Evolutionary conservation across 305 asterid species (phyloP), one percentile per base, ranked within the genome.

Genomic region (Fraxinus nigra): DNA sequence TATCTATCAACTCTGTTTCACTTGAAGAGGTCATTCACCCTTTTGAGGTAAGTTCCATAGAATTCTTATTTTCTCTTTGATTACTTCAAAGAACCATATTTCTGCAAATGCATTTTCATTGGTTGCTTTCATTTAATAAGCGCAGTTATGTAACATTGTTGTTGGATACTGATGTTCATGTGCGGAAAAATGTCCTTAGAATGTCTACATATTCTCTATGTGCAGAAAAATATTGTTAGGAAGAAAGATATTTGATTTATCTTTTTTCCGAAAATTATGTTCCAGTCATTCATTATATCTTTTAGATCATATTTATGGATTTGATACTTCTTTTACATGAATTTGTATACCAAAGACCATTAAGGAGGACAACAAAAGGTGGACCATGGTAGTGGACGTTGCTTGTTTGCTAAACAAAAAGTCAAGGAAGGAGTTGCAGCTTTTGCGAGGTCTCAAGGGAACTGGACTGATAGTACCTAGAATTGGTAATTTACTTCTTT

Each of bases 341-440:
- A 59, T 77, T 78, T 87, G 82, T 91, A 86, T 92, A 85, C 81
- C 32, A 82, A 51, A 76, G n/a, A 79, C 83, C 61, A 80, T 5
- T 28, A 83, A 80, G 86, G 82, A 72, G 88, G 86, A 84, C 61
- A 78, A 83, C 16, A 87, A 82, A 46, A 87, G 69, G 77, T 94
- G 97, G 98, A 87, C 84, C 72, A 90, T 93, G 86, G 87, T 92
- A 43, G 97, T 88, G 38, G 98, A 94, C 85, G 87, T 91, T 51
- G 88, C 85, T 73, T 85, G 86, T 82, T 85, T 94, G 89, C 89
- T 94, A 84, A 87, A 87, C 87, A 88, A 84, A 81, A 90, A 88
- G 78, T 94, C 97, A 2, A 91, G 95, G 88, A 89, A 87, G 82
- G 94, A 89, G 75, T 83, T 94, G 87, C 93, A 90, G 87, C 94